Conservation (phyloP, 1,284 basidiomycete species). For the Rhodotorula sp. region DNA sequence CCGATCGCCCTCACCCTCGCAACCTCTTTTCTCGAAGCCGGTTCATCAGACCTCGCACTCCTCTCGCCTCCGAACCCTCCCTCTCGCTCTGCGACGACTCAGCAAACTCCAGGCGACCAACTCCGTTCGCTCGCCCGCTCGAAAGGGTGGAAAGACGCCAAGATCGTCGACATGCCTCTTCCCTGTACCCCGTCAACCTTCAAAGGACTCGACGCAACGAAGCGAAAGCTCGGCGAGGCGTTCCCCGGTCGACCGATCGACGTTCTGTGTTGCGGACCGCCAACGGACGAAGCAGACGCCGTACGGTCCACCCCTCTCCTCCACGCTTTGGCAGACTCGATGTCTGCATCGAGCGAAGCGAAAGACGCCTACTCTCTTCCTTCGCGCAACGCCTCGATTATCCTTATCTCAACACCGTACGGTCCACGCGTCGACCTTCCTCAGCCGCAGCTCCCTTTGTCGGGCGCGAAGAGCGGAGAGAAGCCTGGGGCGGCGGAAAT, state of each 20-base stretch:
- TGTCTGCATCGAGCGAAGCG: not conserved
- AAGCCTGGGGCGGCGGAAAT: constrained; percentile 3
- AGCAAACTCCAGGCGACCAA: not conserved
- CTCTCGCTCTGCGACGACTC: not conserved
- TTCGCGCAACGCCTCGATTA: not conserved
- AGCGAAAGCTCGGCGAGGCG: no score
- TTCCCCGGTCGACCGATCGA: not conserved
- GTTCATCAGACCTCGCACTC: not conserved
- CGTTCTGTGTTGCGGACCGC: constrained; percentile 1
- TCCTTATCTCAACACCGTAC: constrained; percentile 5
- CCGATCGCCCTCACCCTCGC: constrained; percentile 6
- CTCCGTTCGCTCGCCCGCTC: not conserved
- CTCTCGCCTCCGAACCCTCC: not conserved
- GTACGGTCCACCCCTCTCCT: not conserved
- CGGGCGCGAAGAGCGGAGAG: no score
- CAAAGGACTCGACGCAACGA: no score
- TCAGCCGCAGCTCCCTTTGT: not conserved
- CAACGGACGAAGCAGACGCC: not conserved
- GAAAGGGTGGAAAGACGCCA: not conserved
- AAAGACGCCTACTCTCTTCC: not conserved
- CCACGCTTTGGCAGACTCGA: not conserved
- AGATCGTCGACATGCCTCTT: not conserved
- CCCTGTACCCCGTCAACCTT: no score
- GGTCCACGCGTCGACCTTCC: constrained; percentile 7
- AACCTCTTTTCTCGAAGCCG: constrained; percentile 8